Base-by-base conservation (phyloP, 2,329 filamentous ascomycete species). In the Fusarium xyrophilum region DNA sequence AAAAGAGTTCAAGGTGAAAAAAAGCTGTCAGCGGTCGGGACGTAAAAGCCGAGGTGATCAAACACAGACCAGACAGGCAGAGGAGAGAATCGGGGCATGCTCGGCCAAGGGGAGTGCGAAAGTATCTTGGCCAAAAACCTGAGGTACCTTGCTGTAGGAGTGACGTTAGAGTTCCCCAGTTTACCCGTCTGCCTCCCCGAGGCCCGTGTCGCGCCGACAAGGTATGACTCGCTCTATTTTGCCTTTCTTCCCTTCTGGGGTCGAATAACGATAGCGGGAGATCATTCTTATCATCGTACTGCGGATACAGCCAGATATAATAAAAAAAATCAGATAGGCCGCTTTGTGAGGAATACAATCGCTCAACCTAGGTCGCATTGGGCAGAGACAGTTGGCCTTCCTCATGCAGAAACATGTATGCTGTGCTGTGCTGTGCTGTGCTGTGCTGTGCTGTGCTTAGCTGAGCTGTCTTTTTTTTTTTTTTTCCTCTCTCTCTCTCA, bases 11-110 rank as follows among this genome's bases (percentile, higher is more conserved):
- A 62, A 69, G 65, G 66, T 69, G 66, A 69, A 69, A 64, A 64
- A 47, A 42, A 19, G 51, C 28, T 32, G 57, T 69, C 69, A 71
- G 71, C 67, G 61, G 58, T 65, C 70, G 70, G 70, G 71, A 65
- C 63, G 65, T 70, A 44, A 60, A 72, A 72, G 68, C 68, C 66
- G 66, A 68, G 66, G 40, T 44, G 53, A 23, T 54, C 56, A 43
- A 36, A 56, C 32, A 39, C 38, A 52, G 33, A 28, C 15, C 42
- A 55, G 38, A 54, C 28, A 14, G 28, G 12, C 54, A 59, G 61
- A 51, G 46, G 53, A 57, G 65, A 67, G 52, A 67, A 44, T 67
- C 65, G 63, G 65, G 60, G 54, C 44, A 23, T 40, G 33, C 67
- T 66, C 57, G 56, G 59, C 60, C 39, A 47, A 53, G 63, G 39